phyloP scores from a whole-genome alignment of 805 yeast species.

The Metschnikowia lochheadii region DNA sequence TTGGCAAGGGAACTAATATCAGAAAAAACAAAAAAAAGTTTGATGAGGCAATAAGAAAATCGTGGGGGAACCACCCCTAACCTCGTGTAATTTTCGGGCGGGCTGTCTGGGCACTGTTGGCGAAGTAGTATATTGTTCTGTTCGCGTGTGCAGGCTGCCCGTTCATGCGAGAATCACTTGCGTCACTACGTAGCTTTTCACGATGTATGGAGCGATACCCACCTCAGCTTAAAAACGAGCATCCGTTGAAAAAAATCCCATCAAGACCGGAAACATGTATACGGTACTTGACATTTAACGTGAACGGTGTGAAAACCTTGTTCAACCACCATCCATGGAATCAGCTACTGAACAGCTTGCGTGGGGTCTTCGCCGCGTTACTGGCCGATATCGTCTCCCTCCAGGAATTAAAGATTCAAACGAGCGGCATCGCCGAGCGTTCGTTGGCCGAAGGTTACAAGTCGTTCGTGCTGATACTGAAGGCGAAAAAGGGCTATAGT shows the following conservation, averaged over 20 bases:
- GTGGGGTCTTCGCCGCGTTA: constrained; percentile 47
- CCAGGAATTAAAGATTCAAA: constrained; percentile 73
- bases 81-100: not conserved
- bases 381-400: constrained; percentile 76
- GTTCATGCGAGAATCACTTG: not conserved
- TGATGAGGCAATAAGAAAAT: not conserved
- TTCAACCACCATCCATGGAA: constrained; percentile 86
- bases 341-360: constrained; percentile 33
- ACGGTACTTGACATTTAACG: constrained; percentile 71
- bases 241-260: constrained; percentile 14
- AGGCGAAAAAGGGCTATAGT: constrained; percentile 72
- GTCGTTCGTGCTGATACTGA: constrained; percentile 68
- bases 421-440: constrained; percentile 28
- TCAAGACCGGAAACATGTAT: constrained; percentile 17
- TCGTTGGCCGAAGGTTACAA: constrained; percentile 54
- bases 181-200: not conserved
- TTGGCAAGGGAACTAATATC: no score
- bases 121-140: not conserved
- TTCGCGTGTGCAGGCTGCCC: not conserved
- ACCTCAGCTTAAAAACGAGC: not conserved
- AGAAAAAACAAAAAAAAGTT: not conserved
- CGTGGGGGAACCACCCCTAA: not conserved
- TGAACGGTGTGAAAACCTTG: constrained; percentile 78
- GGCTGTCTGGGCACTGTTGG: not conserved
- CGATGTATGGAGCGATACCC: constrained; percentile 1